Evolutionary conservation across 2,329 filamentous ascomycete species (phyloP).

Genomic region (Anisogramma anomala): DNA sequence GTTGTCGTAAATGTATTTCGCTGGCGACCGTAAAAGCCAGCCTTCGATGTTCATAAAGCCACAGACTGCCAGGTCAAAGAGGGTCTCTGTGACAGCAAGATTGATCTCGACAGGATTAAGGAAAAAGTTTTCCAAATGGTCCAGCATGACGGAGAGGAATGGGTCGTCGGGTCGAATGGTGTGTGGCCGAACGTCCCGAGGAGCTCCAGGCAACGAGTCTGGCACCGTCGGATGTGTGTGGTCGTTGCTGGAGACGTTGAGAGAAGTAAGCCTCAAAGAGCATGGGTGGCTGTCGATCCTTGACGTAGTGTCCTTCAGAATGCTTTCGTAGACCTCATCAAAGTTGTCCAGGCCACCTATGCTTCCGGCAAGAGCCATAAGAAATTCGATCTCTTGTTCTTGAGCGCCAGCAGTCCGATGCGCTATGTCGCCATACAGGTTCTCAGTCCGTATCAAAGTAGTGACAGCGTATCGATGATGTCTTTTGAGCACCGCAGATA

Average conservation of each 20-base stretch:
- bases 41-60: conserved; percentile 75
- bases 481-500: conserved; percentile 73
- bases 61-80: conserved; percentile 74
- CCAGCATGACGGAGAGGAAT: conserved; percentile 53
- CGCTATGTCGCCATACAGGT: conserved; percentile 39
- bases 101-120: conserved; percentile 88
- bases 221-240: conserved; percentile 44
- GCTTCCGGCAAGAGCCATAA: conserved; percentile 56
- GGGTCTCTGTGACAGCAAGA: conserved; percentile 69
- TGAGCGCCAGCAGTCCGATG: conserved; percentile 62
- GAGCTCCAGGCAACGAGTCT: conserved; percentile 46
- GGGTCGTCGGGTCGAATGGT: conserved; percentile 52
- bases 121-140: conserved; percentile 70
- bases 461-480: conserved; percentile 80
- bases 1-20: conserved; percentile 46
- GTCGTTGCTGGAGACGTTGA: conserved; percentile 45
- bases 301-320: conserved; percentile 59
- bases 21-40: conserved; percentile 73
- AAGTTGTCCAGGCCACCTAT: conserved; percentile 60
- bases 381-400: conserved; percentile 60
- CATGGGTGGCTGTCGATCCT: conserved; percentile 63
- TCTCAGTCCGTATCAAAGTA: conserved; percentile 59
- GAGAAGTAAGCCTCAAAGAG: conserved; percentile 55
- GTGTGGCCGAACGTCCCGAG: conserved; percentile 49
- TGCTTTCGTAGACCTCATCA: conserved; percentile 59